Percentiles rank a stretch among this genome's conserved stretches.
These are phyloP conservation scores for Acorus gramineus DNA, from an alignment of 106 monocot species.

Conservation along the genomic window DNA sequence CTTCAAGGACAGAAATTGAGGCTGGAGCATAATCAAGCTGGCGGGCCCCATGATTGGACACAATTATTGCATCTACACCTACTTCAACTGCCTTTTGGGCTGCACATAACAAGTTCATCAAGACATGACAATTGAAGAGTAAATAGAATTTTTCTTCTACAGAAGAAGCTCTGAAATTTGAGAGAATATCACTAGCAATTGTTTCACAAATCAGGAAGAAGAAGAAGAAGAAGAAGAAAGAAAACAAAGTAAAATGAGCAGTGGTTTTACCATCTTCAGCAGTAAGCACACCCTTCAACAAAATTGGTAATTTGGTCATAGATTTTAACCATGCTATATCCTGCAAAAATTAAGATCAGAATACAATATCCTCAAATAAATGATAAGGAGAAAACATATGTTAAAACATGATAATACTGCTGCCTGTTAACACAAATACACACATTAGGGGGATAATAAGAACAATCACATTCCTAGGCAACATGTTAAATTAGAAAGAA, in stretches of 20 bases:
- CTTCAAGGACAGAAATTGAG: constrained; percentile 70
- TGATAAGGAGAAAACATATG: not conserved
- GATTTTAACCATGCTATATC: constrained; percentile 69
- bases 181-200: not conserved
- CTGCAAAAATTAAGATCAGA: constrained; percentile 17
- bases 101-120: constrained; percentile 12
- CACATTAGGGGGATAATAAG: not conserved
- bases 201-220: not conserved
- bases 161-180: not conserved
- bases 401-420: not conserved
- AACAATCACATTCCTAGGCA: not conserved
- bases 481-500: not conserved
- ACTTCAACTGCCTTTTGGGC: constrained; percentile 49
- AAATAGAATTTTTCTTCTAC: no score
- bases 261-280: constrained; percentile 56
- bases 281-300: constrained; percentile 63
- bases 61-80: constrained; percentile 71
- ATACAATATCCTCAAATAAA: not conserved
- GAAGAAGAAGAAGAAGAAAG: no score
- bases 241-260: no score
- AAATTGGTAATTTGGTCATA: constrained; percentile 58
- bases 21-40: constrained; percentile 81
- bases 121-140: not conserved
- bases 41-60: constrained; percentile 82
- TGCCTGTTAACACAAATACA: not conserved